A percentile compares a stretch with the other conserved stretches of the same genome.
Conservation (phyloP, 2,329 filamentous ascomycete species). For the Metarhizium guizhouense region DNA sequence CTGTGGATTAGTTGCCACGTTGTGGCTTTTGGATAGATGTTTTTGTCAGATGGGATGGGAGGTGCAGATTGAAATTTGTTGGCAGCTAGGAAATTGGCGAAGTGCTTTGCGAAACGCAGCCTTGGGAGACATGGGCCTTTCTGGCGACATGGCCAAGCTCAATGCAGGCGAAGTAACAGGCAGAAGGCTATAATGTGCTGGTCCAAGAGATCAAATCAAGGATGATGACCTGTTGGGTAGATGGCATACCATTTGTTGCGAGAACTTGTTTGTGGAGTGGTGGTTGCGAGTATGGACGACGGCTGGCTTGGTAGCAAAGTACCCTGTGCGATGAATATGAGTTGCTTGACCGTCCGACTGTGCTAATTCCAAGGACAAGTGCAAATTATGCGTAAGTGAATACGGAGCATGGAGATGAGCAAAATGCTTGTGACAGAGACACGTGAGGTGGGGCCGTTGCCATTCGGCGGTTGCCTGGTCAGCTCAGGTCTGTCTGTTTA, state of each 20-base stretch:
- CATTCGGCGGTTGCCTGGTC: constrained; percentile 9
- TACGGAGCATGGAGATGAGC: background rate
- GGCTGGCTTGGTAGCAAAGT: background rate
- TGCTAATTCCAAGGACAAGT: background rate
- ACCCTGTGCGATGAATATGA: background rate
- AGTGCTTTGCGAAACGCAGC: background rate
- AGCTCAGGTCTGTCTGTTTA: constrained; percentile 18
- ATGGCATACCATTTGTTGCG: constrained; percentile 6
- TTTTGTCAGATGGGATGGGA: background rate
- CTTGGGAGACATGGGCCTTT: background rate
- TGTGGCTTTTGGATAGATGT: background rate
- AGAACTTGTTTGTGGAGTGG: constrained; percentile 1
- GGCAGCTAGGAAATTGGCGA: background rate
- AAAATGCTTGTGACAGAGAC: too few relatives aligned
- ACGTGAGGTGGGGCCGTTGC: too few relatives aligned
- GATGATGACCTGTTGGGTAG: background rate
- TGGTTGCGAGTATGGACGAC: background rate
- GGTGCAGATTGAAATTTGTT: background rate
- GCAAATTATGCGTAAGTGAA: background rate
- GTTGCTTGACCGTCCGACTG: background rate
- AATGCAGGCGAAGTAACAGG: background rate
- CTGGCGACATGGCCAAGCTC: background rate
- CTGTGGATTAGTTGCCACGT: background rate
- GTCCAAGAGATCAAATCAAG: background rate
- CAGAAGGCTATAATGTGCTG: background rate